These are phyloP conservation scores for Gleditsia sinensis DNA, from an alignment of 306 rosid species.

Conservation along the genomic window DNA sequence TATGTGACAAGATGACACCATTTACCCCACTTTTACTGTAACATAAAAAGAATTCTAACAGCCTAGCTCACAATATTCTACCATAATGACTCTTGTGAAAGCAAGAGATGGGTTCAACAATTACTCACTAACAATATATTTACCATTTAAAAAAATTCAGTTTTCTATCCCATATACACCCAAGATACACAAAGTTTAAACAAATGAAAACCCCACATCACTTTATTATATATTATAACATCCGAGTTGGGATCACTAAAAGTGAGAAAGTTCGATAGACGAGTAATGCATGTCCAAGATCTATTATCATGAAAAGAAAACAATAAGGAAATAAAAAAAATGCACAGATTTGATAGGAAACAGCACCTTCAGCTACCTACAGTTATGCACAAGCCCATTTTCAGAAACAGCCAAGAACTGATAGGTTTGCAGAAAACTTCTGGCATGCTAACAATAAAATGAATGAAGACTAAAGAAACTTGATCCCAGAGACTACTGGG, in stretches of 20 bases:
- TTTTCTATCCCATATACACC: neutral
- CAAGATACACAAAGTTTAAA: neutral
- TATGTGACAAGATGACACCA: neutral
- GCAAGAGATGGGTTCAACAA: conserved; percentile 2
- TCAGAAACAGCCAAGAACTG: conserved; percentile 6
- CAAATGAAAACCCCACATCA: neutral
- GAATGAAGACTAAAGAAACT: conserved; percentile 13
- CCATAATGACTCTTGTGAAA: conserved; percentile 13
- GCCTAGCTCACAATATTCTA: neutral
- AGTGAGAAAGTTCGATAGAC: neutral
- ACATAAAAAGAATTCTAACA: neutral
- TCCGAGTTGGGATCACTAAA: neutral
- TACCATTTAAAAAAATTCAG: conserved; percentile 7
- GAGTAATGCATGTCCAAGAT: conserved; percentile 8
- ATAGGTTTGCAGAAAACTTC: neutral
- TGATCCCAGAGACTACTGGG: conserved; percentile 15
- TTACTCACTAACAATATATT: neutral
- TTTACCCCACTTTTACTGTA: neutral
- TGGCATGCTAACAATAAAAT: conserved; percentile 18
- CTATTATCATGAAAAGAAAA: conserved; percentile 5
- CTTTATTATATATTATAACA: neutral
- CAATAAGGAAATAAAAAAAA: neutral
- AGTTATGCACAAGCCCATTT: conserved; percentile 3
- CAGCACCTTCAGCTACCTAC: neutral
- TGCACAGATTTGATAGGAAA: conserved; percentile 4